Base-by-base conservation (phyloP, 2,329 filamentous ascomycete genomes). In the Aureobasidium sp. region DNA sequence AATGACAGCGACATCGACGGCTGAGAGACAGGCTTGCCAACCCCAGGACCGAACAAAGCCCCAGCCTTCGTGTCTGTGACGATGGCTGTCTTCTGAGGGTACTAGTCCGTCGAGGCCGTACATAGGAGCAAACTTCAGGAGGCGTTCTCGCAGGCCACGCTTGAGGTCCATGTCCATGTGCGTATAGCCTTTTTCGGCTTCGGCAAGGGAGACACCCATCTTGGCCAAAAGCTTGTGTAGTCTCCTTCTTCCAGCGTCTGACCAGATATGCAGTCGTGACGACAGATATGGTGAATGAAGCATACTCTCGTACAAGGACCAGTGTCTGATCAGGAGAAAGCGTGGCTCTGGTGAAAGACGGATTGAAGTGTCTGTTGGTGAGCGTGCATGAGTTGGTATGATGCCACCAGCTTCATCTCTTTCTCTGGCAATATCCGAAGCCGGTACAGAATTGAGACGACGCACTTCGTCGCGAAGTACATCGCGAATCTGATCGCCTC, bases 141-240 rank as follows among this genome's bases (percentile, higher is more conserved):
- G 81, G 64, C 95, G 90, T 52, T 90, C 85, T 45, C 93, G 86
- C 34, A 97, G 77, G 34, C 90, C 90, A 5, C 90, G 87, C 76
- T 97, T 99, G 37, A 99, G 79, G 74, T 96, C 87, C 86, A 97
- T 95, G 75, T 97, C 93, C 92, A 99, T 97, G 74, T 99, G 94
- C 0, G 91, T 91, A 72, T 97, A 99, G 72, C 87, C 93, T 75
- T 97, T 94, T 69, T 91, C 92, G 76, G 92, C 96, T 76, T 99
- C 93, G 5, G 88, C 88, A 41, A 97, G 79, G 70, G 90, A 96
- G 61, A 99, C 90, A 36, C 94, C 94, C 93, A 99, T 99, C 75
- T 97, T 99, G 47, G 94, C 94, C 2, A 99, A 82, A 0, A 99
- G 82, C 72, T 97, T 97, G 74, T 97, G 90, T 22, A 99, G 79